Percentiles rank a stretch among this genome's conserved stretches.
These are phyloP conservation scores for Xylariaceae sp. DNA, from an alignment of 2,329 filamentous ascomycete genomes.

Conservation along the genomic window DNA sequence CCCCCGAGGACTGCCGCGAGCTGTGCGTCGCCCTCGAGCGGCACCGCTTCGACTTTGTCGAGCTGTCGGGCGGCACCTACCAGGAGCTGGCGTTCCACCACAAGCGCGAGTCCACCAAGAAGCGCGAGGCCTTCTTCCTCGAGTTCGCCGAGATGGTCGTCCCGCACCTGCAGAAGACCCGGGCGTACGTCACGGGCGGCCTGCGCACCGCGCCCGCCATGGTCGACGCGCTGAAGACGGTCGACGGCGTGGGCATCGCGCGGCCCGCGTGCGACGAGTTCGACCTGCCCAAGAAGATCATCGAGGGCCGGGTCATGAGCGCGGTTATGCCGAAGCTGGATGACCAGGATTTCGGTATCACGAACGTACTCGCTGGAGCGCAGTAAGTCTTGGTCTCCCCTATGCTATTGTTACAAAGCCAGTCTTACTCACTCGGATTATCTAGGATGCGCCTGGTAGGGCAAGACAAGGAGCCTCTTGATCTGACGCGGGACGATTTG, in stretches of 20 bases:
- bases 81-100: conserved; percentile 44
- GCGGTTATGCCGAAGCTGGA: conserved; percentile 44
- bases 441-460: conserved; percentile 29
- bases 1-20: conserved; percentile 25
- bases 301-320: conserved; percentile 38
- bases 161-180: conserved; percentile 42
- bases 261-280: conserved; percentile 31
- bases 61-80: conserved; percentile 61
- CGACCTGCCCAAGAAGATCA: conserved; percentile 24
- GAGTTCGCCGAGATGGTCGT: conserved; percentile 57
- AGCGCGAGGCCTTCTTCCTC: conserved; percentile 64
- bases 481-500: conserved; percentile 28
- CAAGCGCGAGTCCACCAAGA: conserved; percentile 37
- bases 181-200: conserved; percentile 56
- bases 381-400: conserved; percentile 23
- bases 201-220: conserved; percentile 52
- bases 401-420: not conserved
- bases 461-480: conserved; percentile 26
- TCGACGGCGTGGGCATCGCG: conserved; percentile 58
- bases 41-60: conserved; percentile 60
- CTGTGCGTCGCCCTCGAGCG: conserved; percentile 52
- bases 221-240: conserved; percentile 50
- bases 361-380: conserved; percentile 25
- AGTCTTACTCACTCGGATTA: not conserved
- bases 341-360: conserved; percentile 45